phyloP scores from a whole-genome alignment of 169 alveolate species.

The Eimeria zaria region DNA sequence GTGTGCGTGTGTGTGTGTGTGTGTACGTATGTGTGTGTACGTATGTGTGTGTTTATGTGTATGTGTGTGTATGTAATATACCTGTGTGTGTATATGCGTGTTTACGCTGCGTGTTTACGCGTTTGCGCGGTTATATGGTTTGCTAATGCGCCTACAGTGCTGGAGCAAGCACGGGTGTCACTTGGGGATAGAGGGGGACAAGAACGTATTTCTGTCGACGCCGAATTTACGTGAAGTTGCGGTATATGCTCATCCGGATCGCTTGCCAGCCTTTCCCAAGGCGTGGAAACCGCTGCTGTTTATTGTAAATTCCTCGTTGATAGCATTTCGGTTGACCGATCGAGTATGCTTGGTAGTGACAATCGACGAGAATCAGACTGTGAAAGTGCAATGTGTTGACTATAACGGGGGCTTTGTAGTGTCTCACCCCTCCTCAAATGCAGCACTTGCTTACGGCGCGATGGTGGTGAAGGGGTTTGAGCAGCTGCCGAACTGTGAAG shows the following conservation, averaged over 20 bases:
- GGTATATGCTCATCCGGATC: constrained; percentile 87
- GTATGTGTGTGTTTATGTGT: background rate
- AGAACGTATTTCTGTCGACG: constrained; percentile 86
- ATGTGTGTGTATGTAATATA: background rate
- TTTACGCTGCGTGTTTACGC: background rate
- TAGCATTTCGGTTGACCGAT: constrained; percentile 87
- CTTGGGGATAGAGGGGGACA: constrained; percentile 90
- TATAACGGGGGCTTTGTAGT: constrained; percentile 89
- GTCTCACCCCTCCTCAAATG: constrained; percentile 87
- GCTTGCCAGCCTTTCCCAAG: constrained; percentile 89
- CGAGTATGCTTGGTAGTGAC: constrained; percentile 86
- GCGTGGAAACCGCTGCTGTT: constrained; percentile 89
- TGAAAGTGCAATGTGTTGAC: constrained; percentile 87
- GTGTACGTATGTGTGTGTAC: background rate
- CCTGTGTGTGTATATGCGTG: background rate
- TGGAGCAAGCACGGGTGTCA: constrained; percentile 78
- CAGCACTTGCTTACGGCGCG: constrained; percentile 89
- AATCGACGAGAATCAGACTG: constrained; percentile 83
- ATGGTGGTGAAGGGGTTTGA: constrained; percentile 84
- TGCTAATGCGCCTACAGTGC: constrained; percentile 58
- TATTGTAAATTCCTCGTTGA: constrained; percentile 81
- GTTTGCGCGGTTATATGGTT: background rate
- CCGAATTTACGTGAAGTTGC: constrained; percentile 87
- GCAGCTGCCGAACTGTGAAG: constrained; percentile 81
- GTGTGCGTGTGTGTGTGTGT: background rate